Percentiles rank a stretch among this genome's conserved stretches.
Evolutionary conservation across 805 yeast species (phyloP).

Genomic region (Maudiozyma serrabonitensis): DNA sequence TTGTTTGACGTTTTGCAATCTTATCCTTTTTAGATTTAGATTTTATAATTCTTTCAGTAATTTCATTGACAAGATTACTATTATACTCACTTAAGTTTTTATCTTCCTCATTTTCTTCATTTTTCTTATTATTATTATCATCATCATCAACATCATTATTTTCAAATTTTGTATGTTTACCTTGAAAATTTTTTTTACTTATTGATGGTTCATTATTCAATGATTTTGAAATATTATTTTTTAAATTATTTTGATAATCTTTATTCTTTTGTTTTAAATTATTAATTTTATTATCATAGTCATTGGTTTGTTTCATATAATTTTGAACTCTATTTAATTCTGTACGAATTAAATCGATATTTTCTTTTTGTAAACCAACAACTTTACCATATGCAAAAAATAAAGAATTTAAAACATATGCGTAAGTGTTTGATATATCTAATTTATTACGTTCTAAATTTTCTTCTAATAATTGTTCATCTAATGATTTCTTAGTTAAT

Average conservation of each 20-base stretch:
- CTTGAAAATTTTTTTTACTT: conserved; percentile 41
- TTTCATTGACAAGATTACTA: neutral
- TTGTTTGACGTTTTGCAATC: neutral
- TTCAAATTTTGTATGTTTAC: conserved; percentile 43
- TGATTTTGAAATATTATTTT: conserved; percentile 36
- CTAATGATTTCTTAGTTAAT: conserved; percentile 18
- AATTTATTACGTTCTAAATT: conserved; percentile 16
- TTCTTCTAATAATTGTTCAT: conserved; percentile 20
- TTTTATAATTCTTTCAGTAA: neutral
- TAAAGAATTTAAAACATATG: conserved; percentile 24
- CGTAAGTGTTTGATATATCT: conserved; percentile 19
- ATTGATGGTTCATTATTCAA: conserved; percentile 44
- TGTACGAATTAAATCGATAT: conserved; percentile 42
- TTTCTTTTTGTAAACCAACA: conserved; percentile 11
- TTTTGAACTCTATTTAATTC: conserved; percentile 58
- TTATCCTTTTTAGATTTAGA: neutral
- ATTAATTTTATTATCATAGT: conserved; percentile 5
- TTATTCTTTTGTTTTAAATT: conserved; percentile 1
- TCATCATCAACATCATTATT: conserved; percentile 15
- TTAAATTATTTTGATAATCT: neutral
- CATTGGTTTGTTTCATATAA: conserved; percentile 50
- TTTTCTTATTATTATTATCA: neutral
- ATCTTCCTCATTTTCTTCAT: neutral
- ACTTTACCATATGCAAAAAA: conserved; percentile 25
- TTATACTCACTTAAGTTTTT: neutral